Evolutionary conservation across 2,329 filamentous ascomycete species (phyloP), one percentile per base, ranked within the genome.

Genomic region (Penicillium sp.): DNA sequence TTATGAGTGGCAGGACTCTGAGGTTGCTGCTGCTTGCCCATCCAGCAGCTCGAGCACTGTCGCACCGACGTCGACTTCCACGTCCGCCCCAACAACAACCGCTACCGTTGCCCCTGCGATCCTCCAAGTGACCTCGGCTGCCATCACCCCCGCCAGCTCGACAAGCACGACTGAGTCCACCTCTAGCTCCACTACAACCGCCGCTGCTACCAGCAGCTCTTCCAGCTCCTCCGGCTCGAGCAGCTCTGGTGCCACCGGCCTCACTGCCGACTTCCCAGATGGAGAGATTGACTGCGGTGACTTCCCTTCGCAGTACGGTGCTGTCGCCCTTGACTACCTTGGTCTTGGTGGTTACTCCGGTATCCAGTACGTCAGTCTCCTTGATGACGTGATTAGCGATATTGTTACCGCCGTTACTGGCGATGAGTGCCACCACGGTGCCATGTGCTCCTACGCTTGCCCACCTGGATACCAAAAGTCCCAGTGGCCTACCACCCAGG

Each of bases 381-480:
- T 78, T 29, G 79, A 80, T 46, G 69, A 79, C 15, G 69, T 82
- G 49, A 88, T 95, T 70, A 80, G 77, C 72, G 82, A 84, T 59
- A 91, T 92, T 60, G 79, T 84, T 50, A 87, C 86, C 40, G 85
- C 82, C 27, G 75, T 87, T 46, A 78, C 78, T 19, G 89, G 87
- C 16, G 76, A 84, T 16, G 75, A 75, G 59, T 93, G 91, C 78
- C 73, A 68, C 9, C 68, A 80, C 10, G 87, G 86, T 48, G 77
- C 81, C 57, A 92, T 92, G 82, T 97, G 93, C 82, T 96, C 92
- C 2, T 97, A 97, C 70, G 87, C 91, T 55, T 99, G 94, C 81
- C 89, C 91, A n/a, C 78, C 87, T 29, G 93, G 93, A 45, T 96
- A 94, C 76, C 87, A 94, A 75, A 97, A 97, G 84, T 84, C 88